These are phyloP conservation scores for Coemansia sp. DNA, from an alignment of 192 early-diverging fungal species.

Conservation along the genomic window DNA sequence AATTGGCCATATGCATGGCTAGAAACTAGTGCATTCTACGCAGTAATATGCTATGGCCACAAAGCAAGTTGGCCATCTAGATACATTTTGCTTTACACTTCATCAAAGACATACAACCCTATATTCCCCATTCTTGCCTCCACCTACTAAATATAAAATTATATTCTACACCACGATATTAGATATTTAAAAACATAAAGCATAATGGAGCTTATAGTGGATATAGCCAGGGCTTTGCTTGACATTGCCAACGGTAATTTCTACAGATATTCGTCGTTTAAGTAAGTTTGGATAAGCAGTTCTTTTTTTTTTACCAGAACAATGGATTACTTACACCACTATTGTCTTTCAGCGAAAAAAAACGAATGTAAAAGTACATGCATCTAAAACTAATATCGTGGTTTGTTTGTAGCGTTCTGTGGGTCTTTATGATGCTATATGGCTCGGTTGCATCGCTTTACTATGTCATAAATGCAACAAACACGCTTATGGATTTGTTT, in stretches of 20 bases:
- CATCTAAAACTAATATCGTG: neutral
- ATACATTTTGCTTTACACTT: too few species aligned
- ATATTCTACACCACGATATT: too few species aligned
- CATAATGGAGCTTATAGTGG: too few species aligned
- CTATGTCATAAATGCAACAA: slow-evolving; percentile 16
- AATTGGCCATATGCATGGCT: too few species aligned
- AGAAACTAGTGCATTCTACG: too few species aligned
- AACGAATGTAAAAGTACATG: neutral
- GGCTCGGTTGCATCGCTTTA: slow-evolving; percentile 26
- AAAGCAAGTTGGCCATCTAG: too few species aligned
- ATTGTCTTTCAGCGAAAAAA: neutral
- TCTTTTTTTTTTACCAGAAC: neutral
- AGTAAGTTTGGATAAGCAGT: slow-evolving; percentile 14
- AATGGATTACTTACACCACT: neutral
- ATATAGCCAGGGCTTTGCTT: too few species aligned
- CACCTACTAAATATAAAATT: too few species aligned
- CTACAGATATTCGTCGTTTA: slow-evolving; percentile 25
- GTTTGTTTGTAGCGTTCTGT: slow-evolving; percentile 19
- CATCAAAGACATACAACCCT: too few species aligned
- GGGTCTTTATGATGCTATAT: slow-evolving; percentile 45
- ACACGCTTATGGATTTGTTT: slow-evolving; percentile 34
- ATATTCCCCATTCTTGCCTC: too few species aligned
- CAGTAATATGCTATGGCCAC: too few species aligned
- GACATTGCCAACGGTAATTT: slow-evolving; percentile 17
- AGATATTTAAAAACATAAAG: too few species aligned